A percentile compares a stretch with the other conserved stretches of the same genome.
These are phyloP conservation scores for Sanghuangporus weigelae DNA, from an alignment of 1,284 basidiomycete species.

Conservation along the genomic window DNA sequence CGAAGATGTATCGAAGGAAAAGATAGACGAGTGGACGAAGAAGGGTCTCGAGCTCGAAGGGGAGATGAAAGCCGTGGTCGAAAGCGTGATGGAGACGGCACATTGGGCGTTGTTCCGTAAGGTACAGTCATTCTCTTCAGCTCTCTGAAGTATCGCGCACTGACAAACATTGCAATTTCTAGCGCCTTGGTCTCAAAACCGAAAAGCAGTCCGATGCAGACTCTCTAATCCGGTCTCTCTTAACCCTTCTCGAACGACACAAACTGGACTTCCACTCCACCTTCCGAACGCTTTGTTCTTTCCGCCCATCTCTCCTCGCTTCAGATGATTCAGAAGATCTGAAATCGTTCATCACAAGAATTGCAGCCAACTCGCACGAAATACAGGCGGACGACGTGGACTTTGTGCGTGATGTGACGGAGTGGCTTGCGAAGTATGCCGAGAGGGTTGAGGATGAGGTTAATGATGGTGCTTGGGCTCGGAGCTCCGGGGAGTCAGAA, in stretches of 20 bases:
- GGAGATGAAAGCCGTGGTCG: slow-evolving; percentile 54
- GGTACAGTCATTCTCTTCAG: slow-evolving; percentile 33
- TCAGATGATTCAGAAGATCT: slow-evolving; percentile 28
- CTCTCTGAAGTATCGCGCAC: neutral
- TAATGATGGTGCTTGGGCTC: slow-evolving; percentile 27
- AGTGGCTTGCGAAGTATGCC: slow-evolving; percentile 69
- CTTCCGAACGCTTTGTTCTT: slow-evolving; percentile 65
- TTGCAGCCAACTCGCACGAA: slow-evolving; percentile 42
- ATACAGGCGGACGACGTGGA: slow-evolving; percentile 35
- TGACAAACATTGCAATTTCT: slow-evolving; percentile 2
- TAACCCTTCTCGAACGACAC: slow-evolving; percentile 65
- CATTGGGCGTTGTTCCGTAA: slow-evolving; percentile 66
- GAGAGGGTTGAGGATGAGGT: slow-evolving; percentile 53
- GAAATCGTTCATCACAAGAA: slow-evolving; percentile 40
- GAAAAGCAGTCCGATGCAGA: slow-evolving; percentile 53
- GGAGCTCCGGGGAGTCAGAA: slow-evolving; percentile 23
- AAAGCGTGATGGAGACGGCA: slow-evolving; percentile 49
- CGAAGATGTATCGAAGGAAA: slow-evolving; percentile 43
- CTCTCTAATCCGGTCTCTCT: slow-evolving; percentile 54
- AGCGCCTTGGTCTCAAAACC: slow-evolving; percentile 72
- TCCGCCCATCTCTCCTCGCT: slow-evolving; percentile 46
- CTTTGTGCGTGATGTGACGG: slow-evolving; percentile 45
- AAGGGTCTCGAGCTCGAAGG: slow-evolving; percentile 48
- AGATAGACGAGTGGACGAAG: slow-evolving; percentile 57
- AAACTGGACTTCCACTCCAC: slow-evolving; percentile 80